Evolutionary conservation across 108 stramenopile genomes (phyloP).

Genomic region (Discostella stelligeroides): DNA sequence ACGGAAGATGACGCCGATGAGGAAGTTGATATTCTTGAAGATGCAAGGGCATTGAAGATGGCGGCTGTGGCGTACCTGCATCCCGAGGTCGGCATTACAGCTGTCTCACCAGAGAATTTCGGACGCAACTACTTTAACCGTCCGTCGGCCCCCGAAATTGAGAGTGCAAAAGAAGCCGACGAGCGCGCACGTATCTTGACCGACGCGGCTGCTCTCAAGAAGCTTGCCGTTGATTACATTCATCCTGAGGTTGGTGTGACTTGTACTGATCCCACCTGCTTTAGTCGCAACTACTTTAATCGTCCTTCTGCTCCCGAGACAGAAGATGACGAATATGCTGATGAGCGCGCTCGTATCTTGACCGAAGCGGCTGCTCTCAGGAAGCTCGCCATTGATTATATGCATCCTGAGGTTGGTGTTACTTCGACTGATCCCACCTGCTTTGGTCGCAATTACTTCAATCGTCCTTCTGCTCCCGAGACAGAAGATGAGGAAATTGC

Average conservation of each 20-base stretch:
- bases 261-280: constrained; percentile 18
- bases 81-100: constrained; percentile 23
- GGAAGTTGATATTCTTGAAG: constrained; percentile 14
- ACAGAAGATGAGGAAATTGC: constrained; percentile 32
- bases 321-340: constrained; percentile 23
- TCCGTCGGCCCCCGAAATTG: constrained; percentile 16
- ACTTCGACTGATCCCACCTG: constrained; percentile 41
- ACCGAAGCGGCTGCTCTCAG: constrained; percentile 56
- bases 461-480: constrained; percentile 59
- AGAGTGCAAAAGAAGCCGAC: constrained; percentile 47
- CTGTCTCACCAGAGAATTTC: constrained; percentile 5
- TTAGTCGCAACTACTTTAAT: constrained; percentile 55
- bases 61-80: constrained; percentile 24
- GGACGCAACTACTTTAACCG: constrained; percentile 44
- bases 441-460: constrained; percentile 68
- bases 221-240: constrained; percentile 50
- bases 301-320: constrained; percentile 16
- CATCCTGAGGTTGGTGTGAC: constrained; percentile 52
- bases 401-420: constrained; percentile 66
- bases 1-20: constrained; percentile 24
- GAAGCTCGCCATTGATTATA: constrained; percentile 55
- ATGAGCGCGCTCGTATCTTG: constrained; percentile 55
- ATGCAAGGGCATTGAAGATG: constrained; percentile 17
- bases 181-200: constrained; percentile 61
- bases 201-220: constrained; percentile 43